A percentile compares a stretch with the other conserved stretches of the same genome.
Conservation (phyloP, 2,329 filamentous ascomycete genomes). For the Bipolaris gigantea region DNA sequence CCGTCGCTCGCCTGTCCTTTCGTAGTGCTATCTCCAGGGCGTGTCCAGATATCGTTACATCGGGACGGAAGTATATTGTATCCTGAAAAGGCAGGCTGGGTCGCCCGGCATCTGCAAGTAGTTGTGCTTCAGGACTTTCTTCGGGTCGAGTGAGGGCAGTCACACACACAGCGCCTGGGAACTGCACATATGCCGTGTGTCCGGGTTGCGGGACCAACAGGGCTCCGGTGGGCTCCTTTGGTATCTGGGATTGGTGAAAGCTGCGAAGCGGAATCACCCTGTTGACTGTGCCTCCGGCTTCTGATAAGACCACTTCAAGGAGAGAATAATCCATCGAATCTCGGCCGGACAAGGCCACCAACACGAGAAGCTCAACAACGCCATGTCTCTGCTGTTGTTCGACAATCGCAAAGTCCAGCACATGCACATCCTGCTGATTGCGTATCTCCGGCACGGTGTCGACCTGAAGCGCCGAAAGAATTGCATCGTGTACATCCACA, state of each 20-base stretch:
- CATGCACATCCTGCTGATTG: constrained; percentile 63
- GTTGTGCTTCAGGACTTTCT: constrained; percentile 74
- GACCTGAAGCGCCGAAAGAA: constrained; percentile 64
- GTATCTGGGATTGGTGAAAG: constrained; percentile 48
- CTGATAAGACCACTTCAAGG: constrained; percentile 68
- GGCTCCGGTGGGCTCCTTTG: constrained; percentile 45
- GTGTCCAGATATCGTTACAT: constrained; percentile 54
- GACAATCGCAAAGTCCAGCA: constrained; percentile 79
- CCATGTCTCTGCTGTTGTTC: constrained; percentile 41
- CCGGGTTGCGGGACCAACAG: constrained; percentile 78
- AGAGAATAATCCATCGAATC: constrained; percentile 65
- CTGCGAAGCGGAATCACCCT: constrained; percentile 68
- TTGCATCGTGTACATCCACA: constrained; percentile 66
- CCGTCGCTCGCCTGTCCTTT: constrained; percentile 45
- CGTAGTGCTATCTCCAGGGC: constrained; percentile 50
- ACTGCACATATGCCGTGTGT: constrained; percentile 79
- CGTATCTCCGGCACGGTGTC: constrained; percentile 53
- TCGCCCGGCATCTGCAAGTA: constrained; percentile 54
- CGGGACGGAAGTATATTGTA: constrained; percentile 72
- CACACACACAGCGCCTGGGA: constrained; percentile 76
- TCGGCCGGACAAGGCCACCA: constrained; percentile 37
- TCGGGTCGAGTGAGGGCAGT: constrained; percentile 70
- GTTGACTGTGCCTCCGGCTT: constrained; percentile 58
- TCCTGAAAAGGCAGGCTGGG: constrained; percentile 72
- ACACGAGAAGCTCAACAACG: constrained; percentile 30